phyloP scores from a whole-genome alignment of 2,329 filamentous ascomycete species.

The Neofusicoccum sp. region DNA sequence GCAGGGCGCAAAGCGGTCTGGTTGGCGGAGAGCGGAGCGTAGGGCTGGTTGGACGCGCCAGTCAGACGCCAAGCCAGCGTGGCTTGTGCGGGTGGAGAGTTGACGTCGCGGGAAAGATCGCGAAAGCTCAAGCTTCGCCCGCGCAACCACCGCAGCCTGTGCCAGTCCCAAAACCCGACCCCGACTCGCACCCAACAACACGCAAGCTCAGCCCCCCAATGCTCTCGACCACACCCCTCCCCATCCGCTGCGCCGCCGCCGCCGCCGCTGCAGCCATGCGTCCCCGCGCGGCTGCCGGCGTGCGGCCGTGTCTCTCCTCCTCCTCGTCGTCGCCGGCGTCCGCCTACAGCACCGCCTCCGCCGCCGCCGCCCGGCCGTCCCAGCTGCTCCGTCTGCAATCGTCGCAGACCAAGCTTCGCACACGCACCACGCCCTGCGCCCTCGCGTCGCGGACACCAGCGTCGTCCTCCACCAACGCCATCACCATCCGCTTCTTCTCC shows the following conservation, averaged over 20 bases:
- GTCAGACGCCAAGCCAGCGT: slow-evolving; percentile 15
- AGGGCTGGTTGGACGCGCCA: not conserved
- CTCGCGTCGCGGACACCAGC: not conserved
- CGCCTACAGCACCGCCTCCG: slow-evolving; percentile 9
- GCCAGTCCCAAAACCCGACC: not conserved
- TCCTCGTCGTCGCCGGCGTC: not conserved
- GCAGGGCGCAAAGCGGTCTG: too few relatives aligned
- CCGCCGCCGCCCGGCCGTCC: not conserved
- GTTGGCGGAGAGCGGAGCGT: too few relatives aligned
- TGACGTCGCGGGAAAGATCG: slow-evolving; percentile 21
- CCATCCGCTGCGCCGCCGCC: slow-evolving; percentile 16
- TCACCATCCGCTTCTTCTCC: slow-evolving; percentile 5
- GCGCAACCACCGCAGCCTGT: not conserved
- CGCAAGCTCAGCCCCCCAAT: not conserved
- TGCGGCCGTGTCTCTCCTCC: slow-evolving; percentile 10
- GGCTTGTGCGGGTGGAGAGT: slow-evolving; percentile 4
- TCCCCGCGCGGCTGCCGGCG: slow-evolving; percentile 6
- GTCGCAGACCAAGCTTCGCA: not conserved
- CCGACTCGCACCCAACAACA: not conserved
- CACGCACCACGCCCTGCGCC: not conserved
- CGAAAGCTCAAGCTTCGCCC: slow-evolving; percentile 10
- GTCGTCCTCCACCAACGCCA: not conserved
- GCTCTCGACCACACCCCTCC: slow-evolving; percentile 12
- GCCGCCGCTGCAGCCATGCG: slow-evolving; percentile 12
- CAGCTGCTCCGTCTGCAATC: not conserved